A percentile compares a stretch with the other conserved stretches of the same genome.
phyloP scores from a whole-genome alignment of 352 stramenopile species.

The Phytophthora citricola region DNA sequence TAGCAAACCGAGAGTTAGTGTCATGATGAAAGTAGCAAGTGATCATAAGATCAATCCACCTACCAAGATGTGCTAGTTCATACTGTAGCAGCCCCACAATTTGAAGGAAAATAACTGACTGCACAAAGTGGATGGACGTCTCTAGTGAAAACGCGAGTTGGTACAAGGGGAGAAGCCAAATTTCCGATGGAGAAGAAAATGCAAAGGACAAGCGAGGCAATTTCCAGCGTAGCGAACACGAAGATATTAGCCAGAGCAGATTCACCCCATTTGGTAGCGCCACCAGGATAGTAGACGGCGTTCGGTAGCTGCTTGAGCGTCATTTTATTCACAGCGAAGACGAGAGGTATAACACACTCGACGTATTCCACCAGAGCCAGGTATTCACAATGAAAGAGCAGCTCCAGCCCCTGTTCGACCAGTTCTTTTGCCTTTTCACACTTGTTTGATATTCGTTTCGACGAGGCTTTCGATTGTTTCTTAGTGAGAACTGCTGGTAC shows the following conservation, averaged over 20 bases:
- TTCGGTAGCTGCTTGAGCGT: slow-evolving; percentile 42
- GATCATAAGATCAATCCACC: neutral
- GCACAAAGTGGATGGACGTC: slow-evolving; percentile 21
- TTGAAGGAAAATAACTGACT: slow-evolving; percentile 3
- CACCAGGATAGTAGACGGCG: slow-evolving; percentile 37
- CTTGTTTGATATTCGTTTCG: neutral
- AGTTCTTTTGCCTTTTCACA: slow-evolving; percentile 1
- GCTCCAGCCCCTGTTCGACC: slow-evolving; percentile 26
- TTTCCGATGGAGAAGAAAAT: slow-evolving; percentile 31
- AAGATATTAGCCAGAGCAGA: slow-evolving; percentile 9
- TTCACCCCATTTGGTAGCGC: slow-evolving; percentile 9
- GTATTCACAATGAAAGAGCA: slow-evolving; percentile 48
- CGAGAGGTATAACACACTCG: slow-evolving; percentile 43
- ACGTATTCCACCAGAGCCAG: slow-evolving; percentile 48
- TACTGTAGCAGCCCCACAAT: slow-evolving; percentile 20
- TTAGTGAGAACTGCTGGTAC: neutral
- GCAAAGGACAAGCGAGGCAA: slow-evolving; percentile 37
- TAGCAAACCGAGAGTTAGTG: neutral
- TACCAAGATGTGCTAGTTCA: slow-evolving; percentile 24
- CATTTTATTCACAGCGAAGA: slow-evolving; percentile 40
- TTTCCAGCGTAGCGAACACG: slow-evolving; percentile 42
- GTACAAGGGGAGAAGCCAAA: slow-evolving; percentile 36
- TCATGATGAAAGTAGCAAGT: neutral
- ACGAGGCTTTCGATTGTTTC: neutral
- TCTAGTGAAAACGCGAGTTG: slow-evolving; percentile 49